phyloP scores from a whole-genome alignment of 139 green algal genomes.

The Chlorella sp. region DNA sequence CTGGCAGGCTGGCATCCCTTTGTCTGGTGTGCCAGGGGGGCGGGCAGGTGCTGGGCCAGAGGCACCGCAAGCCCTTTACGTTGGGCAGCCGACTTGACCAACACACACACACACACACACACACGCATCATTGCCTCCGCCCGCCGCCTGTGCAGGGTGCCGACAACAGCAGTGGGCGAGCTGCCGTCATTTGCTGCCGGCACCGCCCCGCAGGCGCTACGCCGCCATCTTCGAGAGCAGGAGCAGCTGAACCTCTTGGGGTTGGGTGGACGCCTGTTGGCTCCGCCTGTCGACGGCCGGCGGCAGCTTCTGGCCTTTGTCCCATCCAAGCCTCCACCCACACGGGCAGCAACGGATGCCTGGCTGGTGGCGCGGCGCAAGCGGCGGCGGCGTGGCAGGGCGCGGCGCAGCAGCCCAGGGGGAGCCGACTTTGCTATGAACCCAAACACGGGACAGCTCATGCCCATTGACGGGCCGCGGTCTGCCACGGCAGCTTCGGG shows the following conservation, averaged over 20 bases:
- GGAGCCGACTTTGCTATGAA: conserved; percentile 64
- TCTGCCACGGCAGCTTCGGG: background rate
- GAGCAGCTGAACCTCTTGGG: background rate
- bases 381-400: background rate
- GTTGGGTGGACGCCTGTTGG: background rate
- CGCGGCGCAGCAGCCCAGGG: background rate
- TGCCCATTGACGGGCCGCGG: conserved; percentile 16
- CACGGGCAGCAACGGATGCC: conserved; percentile 33
- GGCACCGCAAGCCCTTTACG: background rate
- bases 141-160: conserved; percentile 19
- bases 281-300: background rate
- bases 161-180: conserved; percentile 34
- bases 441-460: conserved; percentile 81
- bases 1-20: background rate
- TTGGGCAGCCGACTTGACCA: too few relatives aligned
- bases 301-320: conserved; percentile 38
- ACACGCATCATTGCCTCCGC: background rate
- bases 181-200: conserved; percentile 39
- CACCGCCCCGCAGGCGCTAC: background rate
- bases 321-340: conserved; percentile 44
- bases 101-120: background rate
- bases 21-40: background rate
- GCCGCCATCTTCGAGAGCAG: background rate
- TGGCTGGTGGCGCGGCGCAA: conserved; percentile 50
- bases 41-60: too few relatives aligned